Evolutionary conservation across 2,329 filamentous ascomycete species (phyloP), one percentile per base, ranked within the genome.

Genomic region (Fusarium secorum): DNA sequence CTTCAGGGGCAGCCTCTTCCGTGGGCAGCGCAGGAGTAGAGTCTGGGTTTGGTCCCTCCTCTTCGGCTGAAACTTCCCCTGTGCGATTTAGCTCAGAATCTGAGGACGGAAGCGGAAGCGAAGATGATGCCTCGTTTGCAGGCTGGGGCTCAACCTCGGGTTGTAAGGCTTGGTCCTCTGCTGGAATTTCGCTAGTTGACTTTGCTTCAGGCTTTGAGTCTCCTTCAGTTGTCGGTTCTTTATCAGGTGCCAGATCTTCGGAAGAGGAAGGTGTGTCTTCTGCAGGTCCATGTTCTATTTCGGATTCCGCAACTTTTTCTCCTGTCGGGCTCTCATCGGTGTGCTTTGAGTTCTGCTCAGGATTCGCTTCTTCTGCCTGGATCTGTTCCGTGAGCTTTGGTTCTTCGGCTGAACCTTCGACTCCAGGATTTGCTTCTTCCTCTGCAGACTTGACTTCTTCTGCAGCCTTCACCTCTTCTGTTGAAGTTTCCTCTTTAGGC

Each of bases 121-220:
- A 26, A 28, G 45, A 30, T 26, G n/a, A n/a, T 33, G 20, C 33
- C 58, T 42, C 58, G 17, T 55, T 51, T 30, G 49, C 20, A n/a
- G 52, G 35, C 11, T 65, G 46, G 22, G 28, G n/a, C 15, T 70
- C 61, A 22, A 49, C 30, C 30, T 69, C 49, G 20, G 69, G 18
- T 39, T 61, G 39, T 6, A 26, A 9, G 18, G 63, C 46, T 45
- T 67, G 58, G 51, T 45, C 33, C 26, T 28, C 46, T 28, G 22
- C 38, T 39, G 33, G 22, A 30, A n/a, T 24, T 39, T 64, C 20
- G n/a, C n/a, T 22, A 3, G 22, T 22, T 44, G 36, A 13, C 36
- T 61, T 45, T 44, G 32, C 32, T n/a, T 26, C 41, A 48, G 38
- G 24, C 18, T 26, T 28, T 15, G 53, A 20, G 53, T 46, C 53